Base-by-base conservation (phyloP, 2,329 filamentous ascomycete species). In the Trichoderma arundinaceum region DNA sequence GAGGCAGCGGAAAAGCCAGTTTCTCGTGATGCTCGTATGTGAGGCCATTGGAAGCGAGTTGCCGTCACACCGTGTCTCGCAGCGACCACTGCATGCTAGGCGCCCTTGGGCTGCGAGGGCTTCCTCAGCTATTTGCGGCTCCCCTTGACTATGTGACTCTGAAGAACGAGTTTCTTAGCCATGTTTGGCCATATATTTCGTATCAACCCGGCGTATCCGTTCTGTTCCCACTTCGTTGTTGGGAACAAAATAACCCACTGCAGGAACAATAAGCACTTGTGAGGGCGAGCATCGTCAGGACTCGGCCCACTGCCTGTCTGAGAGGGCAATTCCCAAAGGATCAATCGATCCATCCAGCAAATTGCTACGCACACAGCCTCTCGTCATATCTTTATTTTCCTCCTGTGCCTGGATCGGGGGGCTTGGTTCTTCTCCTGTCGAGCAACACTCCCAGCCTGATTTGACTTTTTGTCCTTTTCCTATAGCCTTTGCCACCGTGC, bases 61-160 rank as follows among this genome's bases (percentile, higher is more conserved):
- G 59, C 39, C 15, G 59, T 62, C 59, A 62, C 59, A 62, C 59
- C 59, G 49, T 62, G 59, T 62, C 49, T 53, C 48, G 38, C 35
- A 62, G 49, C 54, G 54, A 6, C 38, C 59, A 51, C 46, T 61
- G 58, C 46, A 61, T 49, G 41, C 22, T 28, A 28, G 22, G 22
- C 22, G 19, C 41, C 43, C 7, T 28, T 48, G 17, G 17, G 19
- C 46, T 17, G 17, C 53, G n/a, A 57, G 35, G 17, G 35, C 41
- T 35, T 2, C 22, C 22, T 28, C 22, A 28, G 22, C 22, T 28
- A 3, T 28, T 28, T 28, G 22, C 22, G 2, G 22, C 22, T 28
- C 22, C 44, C 32, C 32, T 17, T 38, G 32, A 7, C 35, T n/a
- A 7, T 33, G 48, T 13, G 48, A 15, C 15, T 51, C 4, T 51